Base-by-base conservation (phyloP, 1,284 basidiomycete species). In the Cryptococcus hybrid region DNA sequence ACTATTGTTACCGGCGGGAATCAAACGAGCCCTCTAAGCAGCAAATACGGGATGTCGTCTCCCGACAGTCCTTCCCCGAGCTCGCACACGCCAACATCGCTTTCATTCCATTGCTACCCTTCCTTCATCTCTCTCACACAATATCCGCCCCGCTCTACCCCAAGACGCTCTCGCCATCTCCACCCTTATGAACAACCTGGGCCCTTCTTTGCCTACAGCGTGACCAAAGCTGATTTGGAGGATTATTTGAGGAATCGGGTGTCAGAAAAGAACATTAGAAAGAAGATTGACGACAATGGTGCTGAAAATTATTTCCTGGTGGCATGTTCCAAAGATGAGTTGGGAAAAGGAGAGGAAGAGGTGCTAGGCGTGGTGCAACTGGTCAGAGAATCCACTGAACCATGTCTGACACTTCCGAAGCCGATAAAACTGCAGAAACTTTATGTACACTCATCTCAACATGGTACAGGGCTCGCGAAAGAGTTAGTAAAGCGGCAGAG, bases 381-480 rank as follows among this genome's bases (percentile, higher is more conserved):
- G 8, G 54, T 52, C 39, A 24, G 24, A 40, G 47, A 43, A 18
- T 51, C 57, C 44, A 36, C 30, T 15, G 57, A 58, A 51, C 34
- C 58, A 47, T 56, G 54, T 36, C 44, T 57, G 8, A 57, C 51
- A 38, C 30, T 51, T 18, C 18, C 58, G 45, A 39, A 45, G 6
- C 58, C 55, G 4, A 54, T 68, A 44, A 64, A 69, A 46, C 46
- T 72, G 7, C 62, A 55, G 30, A 48, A 67, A 36, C 55, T 72
- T 6, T 72, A 70, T 49, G 58, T 70, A 3, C 59, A 65, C 18
- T 52, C 48, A 3, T 46, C 45, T 5, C 48, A 65, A 11, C 73
- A 74, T 47, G 73, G 73, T 1, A 53, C 48, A 0, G 72, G 72
- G 0, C 51, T 71, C 0, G 65, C 69, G 5, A 9, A 42, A 8